These are phyloP conservation scores for Cytospora schulzeri DNA, from an alignment of 2,329 filamentous ascomycete genomes.

Conservation along the genomic window DNA sequence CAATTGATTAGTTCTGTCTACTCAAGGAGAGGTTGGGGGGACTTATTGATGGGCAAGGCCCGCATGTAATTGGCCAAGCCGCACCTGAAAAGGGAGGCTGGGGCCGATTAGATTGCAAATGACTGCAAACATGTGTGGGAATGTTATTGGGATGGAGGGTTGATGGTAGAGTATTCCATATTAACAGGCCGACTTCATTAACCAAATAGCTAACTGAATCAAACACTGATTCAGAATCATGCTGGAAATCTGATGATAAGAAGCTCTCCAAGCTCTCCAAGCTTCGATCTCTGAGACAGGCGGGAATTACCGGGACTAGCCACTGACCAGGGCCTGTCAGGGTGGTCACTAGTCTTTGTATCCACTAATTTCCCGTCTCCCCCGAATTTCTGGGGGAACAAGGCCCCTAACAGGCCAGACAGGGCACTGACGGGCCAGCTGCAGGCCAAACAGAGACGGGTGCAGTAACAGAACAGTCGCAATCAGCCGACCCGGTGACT, in stretches of 20 bases:
- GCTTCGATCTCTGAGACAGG: neutral
- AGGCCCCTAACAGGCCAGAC: no score
- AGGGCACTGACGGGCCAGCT: no score
- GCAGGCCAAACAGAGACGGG: no score
- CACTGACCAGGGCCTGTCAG: no score
- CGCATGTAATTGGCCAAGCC: neutral
- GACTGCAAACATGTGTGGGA: neutral
- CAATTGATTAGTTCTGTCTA: no score
- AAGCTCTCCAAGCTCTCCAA: neutral
- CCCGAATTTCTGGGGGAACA: no score
- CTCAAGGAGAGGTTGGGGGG: no score
- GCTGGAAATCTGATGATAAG: neutral
- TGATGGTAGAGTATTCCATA: no score
- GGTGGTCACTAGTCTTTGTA: no score
- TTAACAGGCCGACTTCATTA: no score
- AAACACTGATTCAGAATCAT: neutral
- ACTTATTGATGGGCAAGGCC: neutral
- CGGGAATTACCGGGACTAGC: neutral
- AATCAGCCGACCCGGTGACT: slow-evolving; percentile 25
- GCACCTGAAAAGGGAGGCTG: neutral
- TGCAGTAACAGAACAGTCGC: neutral
- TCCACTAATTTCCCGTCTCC: no score
- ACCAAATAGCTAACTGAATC: no score
- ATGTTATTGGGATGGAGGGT: neutral
- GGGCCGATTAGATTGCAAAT: neutral